These are phyloP conservation scores for Vitis labrusca DNA, from an alignment of 164 flowering plant genomes.

Conservation along the genomic window DNA sequence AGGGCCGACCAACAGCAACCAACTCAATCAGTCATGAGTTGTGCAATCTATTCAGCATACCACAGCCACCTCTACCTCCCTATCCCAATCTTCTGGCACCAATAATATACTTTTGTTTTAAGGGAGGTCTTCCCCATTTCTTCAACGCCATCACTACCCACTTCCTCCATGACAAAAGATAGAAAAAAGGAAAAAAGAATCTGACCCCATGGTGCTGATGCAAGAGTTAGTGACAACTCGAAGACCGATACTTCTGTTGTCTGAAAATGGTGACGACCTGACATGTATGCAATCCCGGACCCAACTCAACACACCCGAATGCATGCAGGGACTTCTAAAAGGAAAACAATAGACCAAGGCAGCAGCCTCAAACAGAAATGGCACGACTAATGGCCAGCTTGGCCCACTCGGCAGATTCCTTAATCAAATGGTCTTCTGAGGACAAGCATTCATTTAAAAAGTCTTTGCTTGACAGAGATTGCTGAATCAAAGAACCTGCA, in stretches of 20 bases:
- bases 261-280: conserved; percentile 41
- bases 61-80: not conserved
- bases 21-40: not conserved
- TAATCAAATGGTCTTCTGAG: conserved; percentile 76
- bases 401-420: conserved; percentile 90
- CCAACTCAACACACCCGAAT: conserved; percentile 51
- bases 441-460: conserved; percentile 77
- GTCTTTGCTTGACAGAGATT: conserved; percentile 66
- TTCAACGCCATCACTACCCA: conserved; percentile 31
- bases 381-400: conserved; percentile 67
- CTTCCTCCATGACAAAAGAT: conserved; percentile 18
- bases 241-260: conserved; percentile 35
- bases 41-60: too few relatives aligned
- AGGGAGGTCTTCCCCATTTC: conserved; percentile 16
- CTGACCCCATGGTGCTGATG: conserved; percentile 41
- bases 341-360: conserved; percentile 29
- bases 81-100: not conserved
- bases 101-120: not conserved
- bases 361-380: conserved; percentile 57
- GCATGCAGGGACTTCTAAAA: conserved; percentile 67
- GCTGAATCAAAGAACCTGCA: conserved; percentile 74
- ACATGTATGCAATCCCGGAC: conserved; percentile 56
- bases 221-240: conserved; percentile 41
- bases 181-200: not conserved
- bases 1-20: not conserved